Conservation (phyloP, 1,284 basidiomycete species). For the Naganishia albida region DNA sequence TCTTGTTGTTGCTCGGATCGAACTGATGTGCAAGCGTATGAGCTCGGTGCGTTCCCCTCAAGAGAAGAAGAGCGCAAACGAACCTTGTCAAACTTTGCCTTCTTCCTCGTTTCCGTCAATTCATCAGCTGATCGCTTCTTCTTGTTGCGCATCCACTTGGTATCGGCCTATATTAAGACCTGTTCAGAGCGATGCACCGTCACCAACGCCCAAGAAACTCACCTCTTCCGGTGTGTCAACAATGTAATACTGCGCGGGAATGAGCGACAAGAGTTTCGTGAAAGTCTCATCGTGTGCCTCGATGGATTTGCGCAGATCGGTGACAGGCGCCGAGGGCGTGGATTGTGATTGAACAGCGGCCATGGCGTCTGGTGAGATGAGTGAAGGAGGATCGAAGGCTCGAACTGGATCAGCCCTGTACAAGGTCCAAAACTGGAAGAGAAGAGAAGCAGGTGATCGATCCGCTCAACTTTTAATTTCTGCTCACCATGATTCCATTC, state of each 20-base stretch:
- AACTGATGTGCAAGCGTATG: slow-evolving; percentile 59
- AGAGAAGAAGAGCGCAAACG: slow-evolving; percentile 32
- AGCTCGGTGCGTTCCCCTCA: not conserved
- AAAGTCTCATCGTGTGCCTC: slow-evolving; percentile 81
- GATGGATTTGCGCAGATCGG: slow-evolving; percentile 66
- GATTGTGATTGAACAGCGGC: slow-evolving; percentile 16
- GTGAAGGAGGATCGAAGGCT: not conserved
- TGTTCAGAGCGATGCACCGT: slow-evolving; percentile 10
- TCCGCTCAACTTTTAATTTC: slow-evolving; percentile 15
- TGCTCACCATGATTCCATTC: not conserved
- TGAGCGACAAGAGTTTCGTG: slow-evolving; percentile 74
- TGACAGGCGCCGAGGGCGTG: slow-evolving; percentile 23
- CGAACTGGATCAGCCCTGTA: not conserved
- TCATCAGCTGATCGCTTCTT: slow-evolving; percentile 80
- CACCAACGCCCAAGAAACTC: slow-evolving; percentile 29
- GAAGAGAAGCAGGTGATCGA: slow-evolving; percentile 10
- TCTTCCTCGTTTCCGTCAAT: slow-evolving; percentile 80
- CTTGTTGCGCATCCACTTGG: slow-evolving; percentile 85
- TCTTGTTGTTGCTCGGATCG: slow-evolving; percentile 83
- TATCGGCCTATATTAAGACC: slow-evolving; percentile 54
- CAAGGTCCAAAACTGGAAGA: not conserved
- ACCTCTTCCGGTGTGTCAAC: slow-evolving; percentile 68
- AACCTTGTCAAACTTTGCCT: slow-evolving; percentile 81
- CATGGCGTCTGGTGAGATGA: not conserved
- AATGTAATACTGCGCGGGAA: slow-evolving; percentile 85